Conservation (phyloP, 2,329 filamentous ascomycete species). For the Trichoderma hamatum region DNA sequence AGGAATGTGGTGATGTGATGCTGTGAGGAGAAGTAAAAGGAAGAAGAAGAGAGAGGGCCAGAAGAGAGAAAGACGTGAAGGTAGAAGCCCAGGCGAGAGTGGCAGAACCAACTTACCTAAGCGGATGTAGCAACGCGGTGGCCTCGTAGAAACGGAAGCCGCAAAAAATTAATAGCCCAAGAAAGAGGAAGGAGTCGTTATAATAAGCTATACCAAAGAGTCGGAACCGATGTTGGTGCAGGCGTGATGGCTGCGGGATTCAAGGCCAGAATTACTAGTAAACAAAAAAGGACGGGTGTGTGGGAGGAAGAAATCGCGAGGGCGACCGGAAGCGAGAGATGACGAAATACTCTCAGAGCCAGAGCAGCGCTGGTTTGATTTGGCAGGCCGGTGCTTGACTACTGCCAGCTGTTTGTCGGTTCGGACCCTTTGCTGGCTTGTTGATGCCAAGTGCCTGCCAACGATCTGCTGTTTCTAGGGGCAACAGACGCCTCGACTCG, state of each 20-base stretch:
- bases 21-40: conserved; percentile 42
- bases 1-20: conserved; percentile 55
- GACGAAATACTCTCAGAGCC: conserved; percentile 8
- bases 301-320: conserved; percentile 20
- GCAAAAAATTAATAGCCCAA: conserved; percentile 16
- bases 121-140: background rate
- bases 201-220: conserved; percentile 7
- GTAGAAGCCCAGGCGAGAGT: conserved; percentile 7
- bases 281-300: conserved; percentile 7
- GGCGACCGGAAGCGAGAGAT: conserved; percentile 26
- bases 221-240: conserved; percentile 14
- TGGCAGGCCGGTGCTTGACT: conserved; percentile 20
- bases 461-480: background rate
- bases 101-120: conserved; percentile 25
- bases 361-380: background rate
- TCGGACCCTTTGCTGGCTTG: background rate
- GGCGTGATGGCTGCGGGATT: conserved; percentile 23
- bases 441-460: conserved; percentile 25
- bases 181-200: conserved; percentile 25
- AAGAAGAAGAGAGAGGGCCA: conserved; percentile 26
- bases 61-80: conserved; percentile 20
- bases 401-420: conserved; percentile 22
- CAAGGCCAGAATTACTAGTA: background rate
- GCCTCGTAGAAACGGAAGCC: conserved; percentile 19
- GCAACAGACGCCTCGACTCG: conserved; percentile 1